Base-by-base conservation (phyloP, 805 yeast species). In the Lachancea dasiensis region DNA sequence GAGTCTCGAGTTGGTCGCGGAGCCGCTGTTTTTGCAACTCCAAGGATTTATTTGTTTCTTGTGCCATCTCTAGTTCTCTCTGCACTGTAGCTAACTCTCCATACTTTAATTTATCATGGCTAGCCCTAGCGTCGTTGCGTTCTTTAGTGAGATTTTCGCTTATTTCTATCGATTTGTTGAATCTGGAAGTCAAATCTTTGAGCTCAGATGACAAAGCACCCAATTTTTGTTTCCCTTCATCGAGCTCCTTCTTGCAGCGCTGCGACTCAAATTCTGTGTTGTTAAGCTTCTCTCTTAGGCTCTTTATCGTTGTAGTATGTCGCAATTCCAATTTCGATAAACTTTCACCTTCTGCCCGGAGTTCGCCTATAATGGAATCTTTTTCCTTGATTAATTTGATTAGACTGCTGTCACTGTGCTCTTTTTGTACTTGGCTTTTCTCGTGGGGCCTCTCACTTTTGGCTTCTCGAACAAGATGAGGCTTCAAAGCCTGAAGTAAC, bases 311-410 rank as follows among this genome's bases (percentile, higher is more conserved):
- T 27, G 77, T 84, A 47, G 74, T 77, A 36, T 78, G 69, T 47
- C 73, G 75, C 19, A 86, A 68, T 50, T 90, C 97, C 43, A 75
- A 78, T 41, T 71, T 70, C 0, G 92, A 77, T 26, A 86, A 60
- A 17, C 72, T 75, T 45, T 81, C 79, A 3, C 95, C 95, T 58
- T 87, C 95, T 38, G 73, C 76, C 52, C 83, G 54, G 20, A 89
- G 62, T 40, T 80, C 78, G 13, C 73, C 71, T 18, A 89, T 77
- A 21, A 77, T 73, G 9, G 66, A 70, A 36, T 87, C 64, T 65
- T 80, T 49, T 48, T 64, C 46, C 58, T 50, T 50, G 11, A 56
- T 44, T 14, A 49, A 34, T 31, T 45, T 52, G 15, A 51, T 44
- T 5, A 51, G 36, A 25, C 52, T 47, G 11, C 51, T 45, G 28